Evolutionary conservation across 345 rosid genomes (phyloP), one percentile per base, ranked within the genome.

Genomic region (Conringia planisiliqua): DNA sequence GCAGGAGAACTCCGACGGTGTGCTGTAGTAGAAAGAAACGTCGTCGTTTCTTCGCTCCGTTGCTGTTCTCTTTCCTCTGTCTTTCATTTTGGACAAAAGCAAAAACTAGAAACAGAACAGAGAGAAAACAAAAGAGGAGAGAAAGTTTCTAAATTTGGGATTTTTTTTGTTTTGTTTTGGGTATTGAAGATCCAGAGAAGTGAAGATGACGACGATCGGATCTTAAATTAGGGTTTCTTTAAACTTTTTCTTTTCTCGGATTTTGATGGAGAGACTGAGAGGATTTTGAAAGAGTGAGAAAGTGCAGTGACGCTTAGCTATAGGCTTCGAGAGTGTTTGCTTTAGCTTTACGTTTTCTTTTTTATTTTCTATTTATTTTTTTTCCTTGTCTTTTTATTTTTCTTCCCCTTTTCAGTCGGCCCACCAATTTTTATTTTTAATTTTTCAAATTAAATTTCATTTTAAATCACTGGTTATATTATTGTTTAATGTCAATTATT

Each of bases 61-160:
- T 75, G 83, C 90, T 80, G 89, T 87, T 26, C 83, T 91, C 78
- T 89, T 93, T 13, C 97, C 98, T 82, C 93, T 87, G 62, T 91
- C 96, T 84, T 79, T 89, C 97, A 91, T 93, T n/a, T 43, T 17
- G 13, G 47, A 78, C 77, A 50, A 18, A 38, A 18, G 10, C 35
- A 64, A 58, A 35, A 32, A 36, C 20, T 38, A 62, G 50, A 50
- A 58, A 72, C 48, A 67, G 38, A 72, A 26, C 27, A 9, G 40
- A 76, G 36, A 66, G 52, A 39, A 29, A 17, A 10, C 24, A 17
- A 27, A 8, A 68, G 24, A 50, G 13, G 14, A 55, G 47, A 3
- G 48, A 61, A 43, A 63, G 76, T 70, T 70, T 4, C 60, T 24
- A 18, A 63, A 56, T 68, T 61, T 42, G 48, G 58, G 47, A 13